Evolutionary conservation across 345 rosid species (phyloP), one percentile per base, ranked within the genome.

Genomic region (Melastoma malabathricum): DNA sequence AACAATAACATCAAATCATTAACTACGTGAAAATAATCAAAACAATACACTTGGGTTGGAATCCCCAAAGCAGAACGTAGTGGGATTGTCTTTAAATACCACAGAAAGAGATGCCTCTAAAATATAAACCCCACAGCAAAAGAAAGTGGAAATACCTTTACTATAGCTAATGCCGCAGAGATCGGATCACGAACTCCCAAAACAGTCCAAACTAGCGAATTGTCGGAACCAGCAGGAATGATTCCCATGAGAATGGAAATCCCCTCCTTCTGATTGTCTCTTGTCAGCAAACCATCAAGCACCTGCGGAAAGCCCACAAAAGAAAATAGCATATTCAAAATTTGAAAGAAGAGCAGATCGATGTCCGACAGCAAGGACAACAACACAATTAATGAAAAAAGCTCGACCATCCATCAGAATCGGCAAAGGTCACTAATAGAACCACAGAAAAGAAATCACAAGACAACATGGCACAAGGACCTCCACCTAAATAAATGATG

Each of bases 201-300:
- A 58, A 92, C 98, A 60, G 95, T 92, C 98, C 95, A 92, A 71
- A 84, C 89, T 41, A 92, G 77, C 34, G 98, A 92, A 78, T 92
- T 92, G 68, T 92, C 96, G 27, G 98, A 92, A 52, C 98, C 98
- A 58, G 97, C 98, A 43, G 98, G 98, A 64, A 87, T 86, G 56
- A 92, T 87, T 63, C 98, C 98, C 72, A 92, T 77, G n/a, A 97
- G 98, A 66, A 92, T 84, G 51, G 96, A 84, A 66, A 92, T 84
- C 59, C 98, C 97, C 76, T 92, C 98, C 68, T 87, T 87, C 66
- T 76, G 95, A 71, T 87, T 92, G 58, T 76, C 84, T 70, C 98
- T 79, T 55, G 66, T 53, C 57, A 87, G 98, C 47, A 87, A 68
- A 22, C 98, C 98, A 77, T 92, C 87, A 54, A 92, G 75, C 71